Percentiles rank a stretch among this genome's conserved stretches.
These are phyloP conservation scores for Tubosaeta brunneosetosa DNA, from an alignment of 768 basidiomycete genomes.

Conservation along the genomic window DNA sequence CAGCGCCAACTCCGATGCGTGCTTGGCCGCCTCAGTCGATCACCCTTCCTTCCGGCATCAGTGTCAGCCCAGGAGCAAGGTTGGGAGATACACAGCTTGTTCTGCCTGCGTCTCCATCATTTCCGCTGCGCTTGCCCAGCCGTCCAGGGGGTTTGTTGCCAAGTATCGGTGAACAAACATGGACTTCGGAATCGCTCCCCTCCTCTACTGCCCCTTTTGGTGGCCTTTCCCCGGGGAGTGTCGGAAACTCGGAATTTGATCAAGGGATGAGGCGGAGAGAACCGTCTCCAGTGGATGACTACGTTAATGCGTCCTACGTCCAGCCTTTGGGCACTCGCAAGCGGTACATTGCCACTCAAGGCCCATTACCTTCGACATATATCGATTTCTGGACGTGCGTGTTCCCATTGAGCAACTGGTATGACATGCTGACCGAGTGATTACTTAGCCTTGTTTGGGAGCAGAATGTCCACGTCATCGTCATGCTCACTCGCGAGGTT, in stretches of 20 bases:
- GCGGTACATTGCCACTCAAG: conserved; percentile 94
- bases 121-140: conserved; percentile 18
- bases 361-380: conserved; percentile 85
- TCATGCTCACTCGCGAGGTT: conserved; percentile 92
- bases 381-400: conserved; percentile 92
- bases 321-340: conserved; percentile 78
- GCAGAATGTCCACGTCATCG: conserved; percentile 90
- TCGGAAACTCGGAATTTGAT: neutral
- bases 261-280: conserved; percentile 6
- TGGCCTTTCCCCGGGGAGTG: neutral
- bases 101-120: conserved; percentile 3
- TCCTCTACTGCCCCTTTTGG: neutral
- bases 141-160: conserved; percentile 11
- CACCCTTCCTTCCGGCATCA: neutral
- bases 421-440: conserved; percentile 5
- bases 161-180: conserved; percentile 13
- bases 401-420: neutral
- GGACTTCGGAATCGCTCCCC: conserved; percentile 1
- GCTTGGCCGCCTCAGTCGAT: conserved; percentile 4
- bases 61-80: neutral
- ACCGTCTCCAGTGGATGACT: conserved; percentile 64
- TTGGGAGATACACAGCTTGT: conserved; percentile 7
- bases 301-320: conserved; percentile 93
- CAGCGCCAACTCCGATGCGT: conserved; percentile 11
- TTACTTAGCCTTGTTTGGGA: conserved; percentile 77